phyloP scores from a whole-genome alignment of 345 rosid genomes.

The Lepidium africanum region DNA sequence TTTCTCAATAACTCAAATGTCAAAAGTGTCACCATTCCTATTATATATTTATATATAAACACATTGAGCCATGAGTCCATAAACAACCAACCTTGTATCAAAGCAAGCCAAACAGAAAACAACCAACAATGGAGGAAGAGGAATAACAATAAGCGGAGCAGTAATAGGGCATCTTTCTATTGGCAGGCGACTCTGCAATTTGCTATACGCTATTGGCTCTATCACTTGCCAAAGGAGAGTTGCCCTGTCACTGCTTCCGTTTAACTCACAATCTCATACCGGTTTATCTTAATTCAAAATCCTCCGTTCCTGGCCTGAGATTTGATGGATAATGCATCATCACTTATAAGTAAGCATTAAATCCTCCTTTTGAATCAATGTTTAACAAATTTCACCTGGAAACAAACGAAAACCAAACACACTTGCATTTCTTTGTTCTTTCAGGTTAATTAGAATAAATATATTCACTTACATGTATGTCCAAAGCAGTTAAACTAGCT shows the following conservation, averaged over 20 bases:
- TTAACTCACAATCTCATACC: conserved; percentile 10
- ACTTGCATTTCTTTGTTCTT: too few relatives aligned
- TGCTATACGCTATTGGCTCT: background rate
- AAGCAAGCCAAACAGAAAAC: background rate
- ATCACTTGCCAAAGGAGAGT: conserved; percentile 34
- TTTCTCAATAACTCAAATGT: conserved; percentile 3
- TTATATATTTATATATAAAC: background rate
- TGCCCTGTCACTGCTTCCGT: conserved; percentile 31
- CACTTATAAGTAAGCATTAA: too few relatives aligned
- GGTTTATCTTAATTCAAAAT: background rate
- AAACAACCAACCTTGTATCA: background rate
- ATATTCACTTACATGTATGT: too few relatives aligned
- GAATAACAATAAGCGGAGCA: conserved; percentile 17
- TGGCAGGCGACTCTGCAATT: conserved; percentile 22
- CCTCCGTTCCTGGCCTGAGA: background rate
- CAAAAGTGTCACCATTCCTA: conserved; percentile 8
- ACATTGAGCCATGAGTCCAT: conserved; percentile 1
- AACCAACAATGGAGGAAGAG: background rate
- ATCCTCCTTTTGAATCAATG: too few relatives aligned
- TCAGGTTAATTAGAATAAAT: too few relatives aligned
- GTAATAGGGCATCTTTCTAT: conserved; percentile 32
- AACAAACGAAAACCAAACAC: too few relatives aligned
- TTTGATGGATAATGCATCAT: background rate
- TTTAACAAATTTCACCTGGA: too few relatives aligned
- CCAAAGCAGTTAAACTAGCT: too few relatives aligned